Evolutionary conservation across 2,329 filamentous ascomycete genomes (phyloP), one percentile per base, ranked within the genome.

Genomic region (Esteya vermicola): DNA sequence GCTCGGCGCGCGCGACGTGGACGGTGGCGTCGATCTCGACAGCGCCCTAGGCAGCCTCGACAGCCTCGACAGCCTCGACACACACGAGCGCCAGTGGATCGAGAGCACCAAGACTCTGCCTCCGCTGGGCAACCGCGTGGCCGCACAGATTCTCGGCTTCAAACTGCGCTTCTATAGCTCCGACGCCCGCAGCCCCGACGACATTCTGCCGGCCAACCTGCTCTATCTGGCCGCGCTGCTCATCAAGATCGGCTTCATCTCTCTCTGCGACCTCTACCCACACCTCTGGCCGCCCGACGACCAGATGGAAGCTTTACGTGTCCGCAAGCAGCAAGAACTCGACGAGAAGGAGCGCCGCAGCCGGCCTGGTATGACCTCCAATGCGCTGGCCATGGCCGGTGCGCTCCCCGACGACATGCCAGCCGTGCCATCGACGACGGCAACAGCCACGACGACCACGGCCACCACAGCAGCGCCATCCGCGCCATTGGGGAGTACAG

Each of bases 181-280:
- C 0, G 67, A 78, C 22, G 78, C 81, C 27, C 75, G 89, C 28
- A 39, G 37, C 41, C 76, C 84, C 44, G 71, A 78, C 40, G 91
- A 96, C 52, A 69, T 78, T 3, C 68, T 96, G 3, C 91, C 91
- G 0, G 84, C 91, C 30, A 98, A 98, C 50, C 68, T 98, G 4
- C 85, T 96, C 23, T 93, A 91, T 49, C 72, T 98, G 16, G 81
- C 88, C 0, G 88, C 91, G 1, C 71, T 96, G 26, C 72, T 98
- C 23, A 88, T 98, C 61, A 98, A 98, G 61, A 84, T 95, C 48
- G 93, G 91, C 2, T 98, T 98, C 57, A 85, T 98, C 44, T 95
- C 91, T 2, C 65, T 98, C 7, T 72, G 77, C 39, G 91, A 98
- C 54, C 65, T 98, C 2, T 96, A 94, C 56, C 80, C 86, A 14